Conservation (phyloP, 192 early-diverging fungal species). For the Paraglomus occultum region DNA sequence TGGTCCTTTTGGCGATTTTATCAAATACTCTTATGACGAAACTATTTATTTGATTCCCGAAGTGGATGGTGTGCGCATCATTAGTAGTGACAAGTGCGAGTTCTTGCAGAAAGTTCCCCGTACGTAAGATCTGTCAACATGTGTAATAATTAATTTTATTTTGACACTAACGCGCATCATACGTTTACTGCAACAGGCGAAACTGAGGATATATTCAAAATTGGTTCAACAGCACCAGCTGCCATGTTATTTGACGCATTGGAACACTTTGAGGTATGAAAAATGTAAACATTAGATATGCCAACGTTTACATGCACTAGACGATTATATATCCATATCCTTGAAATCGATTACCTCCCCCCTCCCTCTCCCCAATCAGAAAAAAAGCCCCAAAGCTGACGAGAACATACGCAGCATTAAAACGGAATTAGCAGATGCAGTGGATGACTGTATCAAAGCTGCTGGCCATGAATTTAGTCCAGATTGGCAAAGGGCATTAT, state of each 20-base stretch:
- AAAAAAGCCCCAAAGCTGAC: constrained; percentile 85
- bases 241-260: constrained; percentile 89
- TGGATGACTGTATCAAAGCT: constrained; percentile 89
- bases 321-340: not conserved
- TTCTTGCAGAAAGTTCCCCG: constrained; percentile 87
- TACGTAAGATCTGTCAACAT: constrained; percentile 36
- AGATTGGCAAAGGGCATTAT: constrained; percentile 74
- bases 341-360: not conserved
- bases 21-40: constrained; percentile 75
- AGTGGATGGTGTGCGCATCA: constrained; percentile 88
- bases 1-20: constrained; percentile 90
- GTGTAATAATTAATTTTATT: constrained; percentile 28
- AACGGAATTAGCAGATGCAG: constrained; percentile 76
- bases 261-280: constrained; percentile 60
- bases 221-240: constrained; percentile 91
- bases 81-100: constrained; percentile 80
- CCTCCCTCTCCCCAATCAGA: constrained; percentile 35
- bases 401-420: constrained; percentile 91
- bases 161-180: not conserved
- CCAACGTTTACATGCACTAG: not conserved
- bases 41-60: constrained; percentile 84
- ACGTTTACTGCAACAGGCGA: constrained; percentile 41
- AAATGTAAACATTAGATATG: constrained; percentile 38
- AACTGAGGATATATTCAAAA: constrained; percentile 84
- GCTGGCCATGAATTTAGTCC: constrained; percentile 85